These are phyloP conservation scores for Sanghuangporus sanghuang DNA, from an alignment of 1,284 basidiomycete species.

Conservation along the genomic window DNA sequence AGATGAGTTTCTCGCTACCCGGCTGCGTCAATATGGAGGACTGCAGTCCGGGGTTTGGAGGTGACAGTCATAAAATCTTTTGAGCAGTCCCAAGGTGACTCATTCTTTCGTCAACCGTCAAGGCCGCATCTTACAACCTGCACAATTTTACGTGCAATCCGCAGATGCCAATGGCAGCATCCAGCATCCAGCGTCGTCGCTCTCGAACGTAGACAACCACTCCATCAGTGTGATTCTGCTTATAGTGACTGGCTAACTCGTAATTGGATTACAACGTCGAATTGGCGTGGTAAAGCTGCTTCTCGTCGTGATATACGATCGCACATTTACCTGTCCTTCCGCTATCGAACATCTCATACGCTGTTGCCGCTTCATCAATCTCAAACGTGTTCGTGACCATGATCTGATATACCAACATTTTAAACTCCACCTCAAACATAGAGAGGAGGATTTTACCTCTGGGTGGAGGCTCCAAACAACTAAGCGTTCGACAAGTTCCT, in stretches of 20 bases:
- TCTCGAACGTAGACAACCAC: constrained; percentile 81
- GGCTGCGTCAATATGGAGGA: constrained; percentile 96
- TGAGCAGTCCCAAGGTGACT: constrained; percentile 88
- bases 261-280: background rate
- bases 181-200: constrained; percentile 84
- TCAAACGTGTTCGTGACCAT: constrained; percentile 16
- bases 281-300: constrained; percentile 4
- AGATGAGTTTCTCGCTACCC: constrained; percentile 93
- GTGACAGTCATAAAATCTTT: constrained; percentile 87
- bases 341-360: constrained; percentile 11
- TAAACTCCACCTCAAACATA: background rate
- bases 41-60: constrained; percentile 86
- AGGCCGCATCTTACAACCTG: constrained; percentile 91
- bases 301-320: constrained; percentile 13
- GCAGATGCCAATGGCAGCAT: constrained; percentile 55
- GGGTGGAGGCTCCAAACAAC: constrained; percentile 17
- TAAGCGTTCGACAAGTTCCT: constrained; percentile 15
- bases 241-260: background rate
- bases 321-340: constrained; percentile 18
- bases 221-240: constrained; percentile 63
- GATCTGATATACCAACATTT: constrained; percentile 2
- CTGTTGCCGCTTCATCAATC: constrained; percentile 12
- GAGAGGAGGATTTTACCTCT: constrained; percentile 3
- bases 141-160: constrained; percentile 83
- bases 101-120: constrained; percentile 96